Base-by-base conservation (phyloP, 192 early-diverging fungal species). In the Obelidium mucronatum region DNA sequence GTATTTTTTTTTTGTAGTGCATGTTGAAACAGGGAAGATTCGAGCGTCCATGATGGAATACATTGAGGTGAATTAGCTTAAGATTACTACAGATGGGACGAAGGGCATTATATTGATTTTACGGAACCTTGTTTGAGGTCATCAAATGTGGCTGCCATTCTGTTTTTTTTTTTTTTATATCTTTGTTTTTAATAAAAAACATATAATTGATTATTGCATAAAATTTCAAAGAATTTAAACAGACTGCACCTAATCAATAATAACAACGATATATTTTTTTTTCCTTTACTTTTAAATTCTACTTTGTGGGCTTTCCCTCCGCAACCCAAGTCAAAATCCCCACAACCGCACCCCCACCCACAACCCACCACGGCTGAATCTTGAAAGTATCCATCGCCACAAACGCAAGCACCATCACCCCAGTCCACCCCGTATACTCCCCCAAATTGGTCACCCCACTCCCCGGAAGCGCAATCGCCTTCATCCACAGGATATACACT, bases 401-500 rank as follows among this genome's bases (percentile, higher is more conserved):
- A 59, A 77, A 58, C 56, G 66, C 67, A 8, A 61, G 37, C 39
- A 77, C 58, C 76, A 77, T 68, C 17, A 61, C 54, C 3, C 6
- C 76, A 2, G 55, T 61, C 74, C 74, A 65, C n/a, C 58, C 54
- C 34, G 80, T 68, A 40, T 74, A 79, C 1, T 33, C 56, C 28
- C 74, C 83, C 56, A 84, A 37, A 40, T 36, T 73, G 1, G 64
- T 30, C 8, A 42, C 61, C 19, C 76, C 66, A 3, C 42, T 51
- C 3, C 17, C 48, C 3, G n/a, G 28, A 5, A 66, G 34, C n/a
- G 64, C 58, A 53, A 86, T 80, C 1, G 79, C 69, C 48, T 82
- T 83, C 40, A 62, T 68, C 28, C 54, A 83, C 11, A 88, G 54
- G 33, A 90, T 40, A 74, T 78, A 90, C 17, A 80, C 79, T 1